Evolutionary conservation across 768 basidiomycete genomes (phyloP), one percentile per base, ranked within the genome.

Genomic region (Rhizopogon vesiculosus): DNA sequence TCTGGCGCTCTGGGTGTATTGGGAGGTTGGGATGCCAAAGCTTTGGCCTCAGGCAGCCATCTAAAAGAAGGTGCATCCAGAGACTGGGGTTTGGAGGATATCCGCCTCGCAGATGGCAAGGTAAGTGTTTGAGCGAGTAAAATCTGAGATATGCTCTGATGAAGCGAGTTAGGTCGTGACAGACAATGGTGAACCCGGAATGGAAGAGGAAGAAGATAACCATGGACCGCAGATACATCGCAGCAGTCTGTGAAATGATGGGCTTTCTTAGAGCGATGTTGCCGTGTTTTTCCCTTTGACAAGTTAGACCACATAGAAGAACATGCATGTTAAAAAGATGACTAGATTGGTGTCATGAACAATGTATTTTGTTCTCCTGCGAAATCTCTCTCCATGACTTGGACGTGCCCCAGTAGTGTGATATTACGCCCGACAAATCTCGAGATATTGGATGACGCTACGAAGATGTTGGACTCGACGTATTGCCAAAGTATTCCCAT

Each of bases 11-110:
- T 35, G 3, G 57, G 59, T 15, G 63, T 72, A 3, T 53, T 77
- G 13, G 81, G 78, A 3, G 69, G 58, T 3, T 86, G 87, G 83
- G 67, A 74, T 49, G 66, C 77, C 5, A 62, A 65, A 38, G 64
- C 64, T 33, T 62, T 90, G 25, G 86, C 78, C 0, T 81, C 84
- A 48, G 85, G 82, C 1, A 62, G 67, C 1, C 85, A 89, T 66
- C 69, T 89, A 40, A 75, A 76, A 28, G 82, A 80, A 2, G 86
- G 85, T 1, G 61, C 79, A 2, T 73, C 78, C 51, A 76, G 89
- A 59, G 86, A 88, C 46, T 93, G 91, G 91, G 91, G 91, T 13
- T 84, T 93, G 58, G 86, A 89, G 61, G 84, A 92, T 66, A 78
- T 89, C 8, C 69, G 78, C 62, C 77, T 85, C 25, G 74, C 75